Conservation (phyloP, 305 asterid genomes). For the Rubia tinctorum region DNA sequence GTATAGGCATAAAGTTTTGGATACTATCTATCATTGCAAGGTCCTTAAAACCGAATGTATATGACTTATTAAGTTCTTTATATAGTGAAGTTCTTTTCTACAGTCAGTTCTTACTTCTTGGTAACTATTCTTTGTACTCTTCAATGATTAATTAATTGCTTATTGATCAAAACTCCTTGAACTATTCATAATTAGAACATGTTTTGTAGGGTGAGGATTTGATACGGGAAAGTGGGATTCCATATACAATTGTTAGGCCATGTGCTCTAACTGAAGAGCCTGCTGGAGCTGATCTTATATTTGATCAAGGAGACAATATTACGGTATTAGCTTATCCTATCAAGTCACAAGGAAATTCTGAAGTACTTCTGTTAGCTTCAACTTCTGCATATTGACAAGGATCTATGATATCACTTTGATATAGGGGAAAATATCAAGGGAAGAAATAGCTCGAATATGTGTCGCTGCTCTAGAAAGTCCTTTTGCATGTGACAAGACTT, state of each 20-base stretch:
- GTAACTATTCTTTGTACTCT: background rate
- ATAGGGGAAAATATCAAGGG: constrained; percentile 90
- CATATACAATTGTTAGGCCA: constrained; percentile 78
- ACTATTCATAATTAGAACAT: background rate
- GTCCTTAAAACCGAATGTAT: background rate
- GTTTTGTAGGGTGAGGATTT: constrained; percentile 74
- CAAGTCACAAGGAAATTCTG: background rate
- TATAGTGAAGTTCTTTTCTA: background rate
- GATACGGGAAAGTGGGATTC: constrained; percentile 83
- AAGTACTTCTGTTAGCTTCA: background rate
- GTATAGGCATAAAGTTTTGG: background rate
- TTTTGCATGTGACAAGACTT: constrained; percentile 80
- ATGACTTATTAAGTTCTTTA: background rate
- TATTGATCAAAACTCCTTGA: background rate
- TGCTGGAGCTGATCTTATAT: constrained; percentile 92
- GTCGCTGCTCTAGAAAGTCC: constrained; percentile 86
- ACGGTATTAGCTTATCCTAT: constrained; percentile 46
- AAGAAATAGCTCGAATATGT: constrained; percentile 85
- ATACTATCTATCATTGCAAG: background rate
- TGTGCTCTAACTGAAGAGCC: constrained; percentile 98
- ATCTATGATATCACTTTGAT: constrained; percentile 12
- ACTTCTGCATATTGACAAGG: constrained; percentile 1
- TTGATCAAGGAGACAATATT: constrained; percentile 93
- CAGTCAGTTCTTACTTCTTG: background rate
- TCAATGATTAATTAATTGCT: background rate